These are phyloP conservation scores for Hyphodiscus hymeniophilus DNA, from an alignment of 495 filamentous ascomycete genomes.

Conservation along the genomic window DNA sequence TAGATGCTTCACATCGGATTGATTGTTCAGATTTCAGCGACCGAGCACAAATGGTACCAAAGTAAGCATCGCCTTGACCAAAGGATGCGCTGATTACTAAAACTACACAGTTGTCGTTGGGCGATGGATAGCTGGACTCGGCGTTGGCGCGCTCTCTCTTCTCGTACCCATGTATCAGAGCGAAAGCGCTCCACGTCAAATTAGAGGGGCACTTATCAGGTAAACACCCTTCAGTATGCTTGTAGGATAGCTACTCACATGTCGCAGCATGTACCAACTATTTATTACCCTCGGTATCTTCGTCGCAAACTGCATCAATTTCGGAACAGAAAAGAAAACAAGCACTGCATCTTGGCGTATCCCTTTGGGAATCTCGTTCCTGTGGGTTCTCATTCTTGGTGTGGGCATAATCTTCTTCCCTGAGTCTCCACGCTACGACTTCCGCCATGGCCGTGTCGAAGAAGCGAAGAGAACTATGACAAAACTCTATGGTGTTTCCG, in stretches of 20 bases:
- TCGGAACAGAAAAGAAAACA: constrained; percentile 48
- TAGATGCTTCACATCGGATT: constrained; percentile 48
- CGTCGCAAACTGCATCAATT: constrained; percentile 68
- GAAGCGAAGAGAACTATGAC: constrained; percentile 62
- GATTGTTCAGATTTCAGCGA: constrained; percentile 45
- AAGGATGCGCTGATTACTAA: not conserved
- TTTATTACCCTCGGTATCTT: constrained; percentile 85
- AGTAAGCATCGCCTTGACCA: constrained; percentile 22
- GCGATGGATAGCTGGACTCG: constrained; percentile 46
- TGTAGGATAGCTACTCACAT: not conserved
- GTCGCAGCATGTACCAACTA: constrained; percentile 54
- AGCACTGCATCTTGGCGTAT: constrained; percentile 66
- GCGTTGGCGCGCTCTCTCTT: constrained; percentile 46
- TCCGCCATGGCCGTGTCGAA: constrained; percentile 54
- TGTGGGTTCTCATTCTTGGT: constrained; percentile 67
- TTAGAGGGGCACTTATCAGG: constrained; percentile 59
- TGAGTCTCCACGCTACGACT: constrained; percentile 62
- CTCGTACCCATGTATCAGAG: constrained; percentile 50
- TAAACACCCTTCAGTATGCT: constrained; percentile 6
- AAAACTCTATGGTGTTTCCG: constrained; percentile 59
- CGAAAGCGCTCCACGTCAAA: constrained; percentile 48
- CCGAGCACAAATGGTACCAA: constrained; percentile 39
- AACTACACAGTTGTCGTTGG: constrained; percentile 28
- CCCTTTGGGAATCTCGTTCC: constrained; percentile 69
- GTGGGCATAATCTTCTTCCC: constrained; percentile 64